phyloP scores from a whole-genome alignment of 495 filamentous ascomycete genomes.

The Mytilinidion resinicola region DNA sequence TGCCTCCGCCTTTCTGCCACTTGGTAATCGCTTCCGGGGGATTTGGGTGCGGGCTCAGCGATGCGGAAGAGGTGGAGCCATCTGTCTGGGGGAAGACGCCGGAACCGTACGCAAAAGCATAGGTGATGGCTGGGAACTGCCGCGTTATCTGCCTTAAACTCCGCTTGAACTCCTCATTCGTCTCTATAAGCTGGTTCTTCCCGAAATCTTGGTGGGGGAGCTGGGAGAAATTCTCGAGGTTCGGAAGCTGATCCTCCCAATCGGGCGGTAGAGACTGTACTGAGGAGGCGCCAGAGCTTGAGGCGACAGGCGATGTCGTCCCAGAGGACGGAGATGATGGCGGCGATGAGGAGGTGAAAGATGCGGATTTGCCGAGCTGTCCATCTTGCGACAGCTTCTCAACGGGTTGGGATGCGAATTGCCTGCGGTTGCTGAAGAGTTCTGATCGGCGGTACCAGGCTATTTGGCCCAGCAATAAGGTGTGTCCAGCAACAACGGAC shows the following conservation, averaged over 20 bases:
- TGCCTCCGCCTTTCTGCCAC: conserved; percentile 76
- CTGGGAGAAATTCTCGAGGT: conserved; percentile 59
- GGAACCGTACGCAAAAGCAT: conserved; percentile 95
- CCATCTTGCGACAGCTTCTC: neutral
- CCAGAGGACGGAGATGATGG: neutral
- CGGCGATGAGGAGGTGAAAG: neutral
- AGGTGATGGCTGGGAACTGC: conserved; percentile 92
- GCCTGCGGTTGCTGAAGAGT: neutral
- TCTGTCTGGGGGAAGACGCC: conserved; percentile 82
- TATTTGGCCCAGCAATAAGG: conserved; percentile 28
- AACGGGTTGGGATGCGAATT: conserved; percentile 1
- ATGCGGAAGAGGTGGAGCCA: conserved; percentile 37
- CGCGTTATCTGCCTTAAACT: conserved; percentile 80
- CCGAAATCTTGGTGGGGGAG: conserved; percentile 85
- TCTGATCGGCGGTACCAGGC: conserved; percentile 25
- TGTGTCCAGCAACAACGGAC: conserved; percentile 26
- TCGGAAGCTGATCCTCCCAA: conserved; percentile 59
- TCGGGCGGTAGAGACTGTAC: conserved; percentile 40
- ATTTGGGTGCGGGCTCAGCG: conserved; percentile 64
- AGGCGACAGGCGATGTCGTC: neutral
- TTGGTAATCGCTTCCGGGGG: conserved; percentile 68
- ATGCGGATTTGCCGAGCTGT: neutral
- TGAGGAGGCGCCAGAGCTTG: conserved; percentile 2
- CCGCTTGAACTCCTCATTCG: conserved; percentile 92
- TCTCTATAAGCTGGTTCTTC: conserved; percentile 88